These are phyloP conservation scores for Xylaria sp. DNA, from an alignment of 2,329 filamentous ascomycete species.

Conservation along the genomic window DNA sequence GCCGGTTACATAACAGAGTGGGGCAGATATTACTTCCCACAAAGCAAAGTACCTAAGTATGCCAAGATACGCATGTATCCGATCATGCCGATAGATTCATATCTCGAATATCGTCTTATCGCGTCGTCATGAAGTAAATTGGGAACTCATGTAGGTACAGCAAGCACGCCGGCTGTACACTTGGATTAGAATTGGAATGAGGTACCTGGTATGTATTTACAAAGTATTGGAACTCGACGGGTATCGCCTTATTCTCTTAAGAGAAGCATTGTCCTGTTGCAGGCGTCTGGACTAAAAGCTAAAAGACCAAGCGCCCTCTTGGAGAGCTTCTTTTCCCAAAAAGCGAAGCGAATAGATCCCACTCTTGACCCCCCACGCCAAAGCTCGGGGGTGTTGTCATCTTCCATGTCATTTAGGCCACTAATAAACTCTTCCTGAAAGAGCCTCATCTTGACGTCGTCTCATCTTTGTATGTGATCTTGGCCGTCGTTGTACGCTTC, in stretches of 20 bases:
- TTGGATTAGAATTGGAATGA: no score
- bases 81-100: neutral
- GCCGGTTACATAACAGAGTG: constrained; percentile 3
- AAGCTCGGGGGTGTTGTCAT: constrained; percentile 45
- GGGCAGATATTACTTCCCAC: neutral
- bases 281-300: neutral
- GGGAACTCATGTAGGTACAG: neutral
- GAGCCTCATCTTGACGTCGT: constrained; percentile 51
- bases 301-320: constrained; percentile 7
- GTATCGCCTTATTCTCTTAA: neutral
- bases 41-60: neutral
- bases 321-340: constrained; percentile 24
- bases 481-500: constrained; percentile 37
- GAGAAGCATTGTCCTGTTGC: neutral
- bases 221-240: neutral
- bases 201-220: neutral
- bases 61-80: neutral
- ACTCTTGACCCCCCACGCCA: constrained; percentile 49
- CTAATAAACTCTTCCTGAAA: constrained; percentile 48
- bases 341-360: constrained; percentile 43
- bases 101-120: neutral
- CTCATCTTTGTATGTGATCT: constrained; percentile 40
- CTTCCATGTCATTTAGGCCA: constrained; percentile 49
- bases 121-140: neutral
- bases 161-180: neutral